phyloP scores from a whole-genome alignment of 2,329 filamentous ascomycete genomes.

The Colletotrichum gigasporum region DNA sequence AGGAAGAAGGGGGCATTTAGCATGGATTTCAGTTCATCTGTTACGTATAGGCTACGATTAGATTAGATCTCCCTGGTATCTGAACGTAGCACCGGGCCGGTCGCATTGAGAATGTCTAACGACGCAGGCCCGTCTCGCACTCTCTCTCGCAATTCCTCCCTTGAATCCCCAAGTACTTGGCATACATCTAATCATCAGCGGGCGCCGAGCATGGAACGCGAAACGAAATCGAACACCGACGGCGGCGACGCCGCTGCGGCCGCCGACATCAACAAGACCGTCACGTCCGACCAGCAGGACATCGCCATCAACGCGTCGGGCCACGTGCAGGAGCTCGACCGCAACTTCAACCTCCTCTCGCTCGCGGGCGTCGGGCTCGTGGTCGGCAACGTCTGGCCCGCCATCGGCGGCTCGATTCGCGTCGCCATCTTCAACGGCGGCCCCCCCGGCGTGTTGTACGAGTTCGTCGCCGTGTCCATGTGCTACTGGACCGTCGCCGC shows the following conservation, averaged over 20 bases:
- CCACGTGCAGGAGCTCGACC: conserved; percentile 49
- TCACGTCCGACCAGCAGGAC: conserved; percentile 10
- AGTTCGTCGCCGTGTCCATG: conserved; percentile 59
- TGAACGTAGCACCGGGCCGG: neutral
- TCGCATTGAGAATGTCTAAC: conserved; percentile 8
- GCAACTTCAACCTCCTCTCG: conserved; percentile 51
- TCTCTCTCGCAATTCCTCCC: neutral
- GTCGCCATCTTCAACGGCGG: conserved; percentile 69
- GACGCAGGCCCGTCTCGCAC: neutral
- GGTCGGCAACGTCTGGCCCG: conserved; percentile 54
- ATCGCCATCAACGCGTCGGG: conserved; percentile 48
- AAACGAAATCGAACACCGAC: conserved; percentile 1
- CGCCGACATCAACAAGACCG: neutral
- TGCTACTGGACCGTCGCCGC: conserved; percentile 69
- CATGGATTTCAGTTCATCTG: neutral
- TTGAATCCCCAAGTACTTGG: neutral
- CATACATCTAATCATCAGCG: neutral
- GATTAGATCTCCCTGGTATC: neutral
- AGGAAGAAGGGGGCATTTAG: neutral
- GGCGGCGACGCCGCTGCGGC: neutral
- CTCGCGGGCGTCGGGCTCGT: conserved; percentile 51
- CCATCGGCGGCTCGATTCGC: conserved; percentile 54
- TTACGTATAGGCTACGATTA: neutral
- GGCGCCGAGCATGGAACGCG: conserved; percentile 5
- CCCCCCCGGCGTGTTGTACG: conserved; percentile 69